Conservation (phyloP, 2,329 filamentous ascomycete species). For the Fusarium nematophilum region DNA sequence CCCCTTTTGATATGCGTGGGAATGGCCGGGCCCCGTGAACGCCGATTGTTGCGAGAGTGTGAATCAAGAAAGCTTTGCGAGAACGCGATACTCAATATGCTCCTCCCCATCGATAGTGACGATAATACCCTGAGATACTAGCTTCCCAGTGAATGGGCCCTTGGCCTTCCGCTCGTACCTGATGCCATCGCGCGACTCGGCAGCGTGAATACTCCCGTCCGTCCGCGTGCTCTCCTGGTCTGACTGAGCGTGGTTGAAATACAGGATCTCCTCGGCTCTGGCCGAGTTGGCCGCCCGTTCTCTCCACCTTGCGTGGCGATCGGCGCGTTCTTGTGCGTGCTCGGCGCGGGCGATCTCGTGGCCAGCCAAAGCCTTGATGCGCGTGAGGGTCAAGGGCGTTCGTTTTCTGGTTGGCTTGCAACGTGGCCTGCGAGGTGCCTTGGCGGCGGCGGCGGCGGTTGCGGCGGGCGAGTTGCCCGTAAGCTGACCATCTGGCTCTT, state of each 20-base stretch:
- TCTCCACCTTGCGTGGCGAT: background rate
- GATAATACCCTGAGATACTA: background rate
- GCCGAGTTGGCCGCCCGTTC: background rate
- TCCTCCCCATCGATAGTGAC: slow-evolving; percentile 2
- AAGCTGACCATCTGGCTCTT: too few species aligned
- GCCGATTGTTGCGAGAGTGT: too few species aligned
- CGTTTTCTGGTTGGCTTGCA: background rate
- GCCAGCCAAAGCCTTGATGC: background rate
- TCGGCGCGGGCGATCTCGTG: background rate
- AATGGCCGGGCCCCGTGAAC: too few species aligned
- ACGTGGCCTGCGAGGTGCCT: background rate
- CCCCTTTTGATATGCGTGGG: too few species aligned
- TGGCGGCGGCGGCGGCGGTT: too few species aligned
- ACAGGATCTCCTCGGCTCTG: background rate
- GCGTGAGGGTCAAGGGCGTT: background rate
- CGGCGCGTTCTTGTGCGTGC: slow-evolving; percentile 1
- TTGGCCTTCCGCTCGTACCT: slow-evolving; percentile 3
- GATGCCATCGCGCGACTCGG: background rate
- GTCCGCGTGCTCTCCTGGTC: background rate
- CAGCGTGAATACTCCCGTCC: background rate
- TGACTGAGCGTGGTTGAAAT: background rate
- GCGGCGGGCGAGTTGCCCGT: too few species aligned
- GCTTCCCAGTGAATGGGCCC: background rate
- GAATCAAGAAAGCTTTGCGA: background rate
- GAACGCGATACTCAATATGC: slow-evolving; percentile 1